phyloP scores from a whole-genome alignment of 1,284 basidiomycete genomes.

The Phellopilus nigrolimitatus region DNA sequence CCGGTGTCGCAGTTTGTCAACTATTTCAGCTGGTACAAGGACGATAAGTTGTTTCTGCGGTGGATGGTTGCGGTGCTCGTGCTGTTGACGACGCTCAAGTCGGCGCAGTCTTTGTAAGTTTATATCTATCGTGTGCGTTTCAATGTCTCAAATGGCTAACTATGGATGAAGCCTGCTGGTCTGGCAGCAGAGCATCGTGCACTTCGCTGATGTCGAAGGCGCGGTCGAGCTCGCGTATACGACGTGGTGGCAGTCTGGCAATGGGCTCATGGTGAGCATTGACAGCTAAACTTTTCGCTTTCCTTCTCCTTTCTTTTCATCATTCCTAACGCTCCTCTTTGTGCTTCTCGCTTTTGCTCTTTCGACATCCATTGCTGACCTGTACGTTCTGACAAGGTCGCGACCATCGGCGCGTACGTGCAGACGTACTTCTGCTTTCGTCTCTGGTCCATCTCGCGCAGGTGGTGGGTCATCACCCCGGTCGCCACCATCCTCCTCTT shows the following conservation, averaged over 20 bases:
- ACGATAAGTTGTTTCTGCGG: conserved; percentile 27
- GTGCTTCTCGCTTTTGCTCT: conserved; percentile 8
- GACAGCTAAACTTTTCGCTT: neutral
- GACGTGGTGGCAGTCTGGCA: conserved; percentile 32
- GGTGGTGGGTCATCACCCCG: conserved; percentile 24
- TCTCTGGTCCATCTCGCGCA: conserved; percentile 27
- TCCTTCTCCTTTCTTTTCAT: neutral
- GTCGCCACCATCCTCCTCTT: conserved; percentile 26
- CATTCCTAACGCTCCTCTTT: too few relatives aligned
- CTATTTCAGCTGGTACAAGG: conserved; percentile 27
- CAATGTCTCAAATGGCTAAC: neutral
- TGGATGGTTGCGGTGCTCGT: conserved; percentile 26
- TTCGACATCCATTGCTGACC: neutral
- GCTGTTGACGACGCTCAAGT: conserved; percentile 30
- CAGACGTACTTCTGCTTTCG: conserved; percentile 31
- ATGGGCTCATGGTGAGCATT: conserved; percentile 27
- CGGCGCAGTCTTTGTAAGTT: conserved; percentile 30
- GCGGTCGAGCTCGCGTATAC: conserved; percentile 31
- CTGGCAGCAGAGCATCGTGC: conserved; percentile 30
- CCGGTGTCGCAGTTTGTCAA: conserved; percentile 31
- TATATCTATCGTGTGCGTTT: neutral
- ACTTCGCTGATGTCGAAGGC: conserved; percentile 29
- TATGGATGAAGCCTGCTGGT: conserved; percentile 26
- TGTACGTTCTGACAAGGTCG: conserved; percentile 24
- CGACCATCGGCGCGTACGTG: conserved; percentile 31